Evolutionary conservation across 169 alveolate genomes (phyloP).

Genomic region (Cystoisospora suis): DNA sequence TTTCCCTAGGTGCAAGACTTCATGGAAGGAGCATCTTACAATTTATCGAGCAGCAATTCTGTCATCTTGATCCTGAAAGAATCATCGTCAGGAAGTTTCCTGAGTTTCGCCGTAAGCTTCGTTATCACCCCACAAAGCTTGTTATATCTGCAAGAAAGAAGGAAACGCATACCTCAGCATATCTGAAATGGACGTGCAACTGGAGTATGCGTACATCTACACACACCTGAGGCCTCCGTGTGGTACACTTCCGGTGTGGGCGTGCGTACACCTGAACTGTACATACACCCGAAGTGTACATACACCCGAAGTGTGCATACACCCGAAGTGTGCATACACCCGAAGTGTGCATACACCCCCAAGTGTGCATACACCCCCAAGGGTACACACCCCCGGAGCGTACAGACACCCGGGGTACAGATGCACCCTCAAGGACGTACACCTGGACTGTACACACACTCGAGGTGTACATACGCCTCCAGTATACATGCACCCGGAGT

Average conservation of each 20-base stretch:
- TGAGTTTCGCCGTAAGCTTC: constrained; percentile 88
- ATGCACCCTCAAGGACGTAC: too few species aligned
- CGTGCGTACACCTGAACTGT: background rate
- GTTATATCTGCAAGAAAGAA: constrained; percentile 83
- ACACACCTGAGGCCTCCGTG: too few species aligned
- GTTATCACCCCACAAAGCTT: constrained; percentile 94
- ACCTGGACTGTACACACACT: too few species aligned
- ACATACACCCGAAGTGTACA: too few species aligned
- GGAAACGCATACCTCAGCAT: background rate
- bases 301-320: too few species aligned
- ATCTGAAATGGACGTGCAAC: background rate
- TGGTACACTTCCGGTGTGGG: background rate
- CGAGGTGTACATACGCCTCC: too few species aligned
- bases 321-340: background rate
- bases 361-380: background rate
- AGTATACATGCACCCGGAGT: too few species aligned
- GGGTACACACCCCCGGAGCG: background rate
- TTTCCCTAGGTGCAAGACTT: too few species aligned
- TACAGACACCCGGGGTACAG: too few species aligned
- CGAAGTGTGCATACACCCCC: background rate
- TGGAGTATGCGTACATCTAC: background rate
- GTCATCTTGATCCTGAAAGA: constrained; percentile 92
- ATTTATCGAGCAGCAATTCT: constrained; percentile 90
- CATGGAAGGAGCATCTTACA: too few species aligned
- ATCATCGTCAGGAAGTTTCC: constrained; percentile 92